phyloP scores from a whole-genome alignment of 2,329 filamentous ascomycete species.

The Aspergillus ustus region DNA sequence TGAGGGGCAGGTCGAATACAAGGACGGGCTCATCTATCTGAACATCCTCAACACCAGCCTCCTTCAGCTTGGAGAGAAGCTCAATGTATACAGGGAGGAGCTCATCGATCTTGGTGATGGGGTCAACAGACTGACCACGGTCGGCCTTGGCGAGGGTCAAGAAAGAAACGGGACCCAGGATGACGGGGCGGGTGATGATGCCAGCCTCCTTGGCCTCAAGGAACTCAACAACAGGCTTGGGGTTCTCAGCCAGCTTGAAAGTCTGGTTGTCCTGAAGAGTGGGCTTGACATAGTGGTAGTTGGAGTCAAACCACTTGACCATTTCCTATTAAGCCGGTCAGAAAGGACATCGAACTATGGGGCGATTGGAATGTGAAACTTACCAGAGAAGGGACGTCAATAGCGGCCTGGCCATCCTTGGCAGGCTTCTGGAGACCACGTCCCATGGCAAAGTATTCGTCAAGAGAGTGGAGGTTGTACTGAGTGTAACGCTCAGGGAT shows the following conservation, averaged over 20 bases:
- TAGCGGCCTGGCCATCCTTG: constrained; percentile 50
- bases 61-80: constrained; percentile 91
- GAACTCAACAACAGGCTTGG: constrained; percentile 95
- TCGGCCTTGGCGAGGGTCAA: constrained; percentile 97
- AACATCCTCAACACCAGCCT: constrained; percentile 91
- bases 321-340: constrained; percentile 68
- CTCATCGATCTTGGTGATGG: constrained; percentile 91
- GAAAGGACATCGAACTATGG: neutral
- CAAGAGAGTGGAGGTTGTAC: constrained; percentile 82
- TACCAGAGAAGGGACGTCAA: constrained; percentile 86
- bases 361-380: constrained; percentile 30
- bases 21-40: constrained; percentile 98
- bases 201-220: constrained; percentile 97
- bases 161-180: constrained; percentile 97
- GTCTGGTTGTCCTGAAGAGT: constrained; percentile 95
- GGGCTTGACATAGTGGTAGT: constrained; percentile 99
- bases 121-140: constrained; percentile 88
- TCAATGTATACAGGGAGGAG: constrained; percentile 94
- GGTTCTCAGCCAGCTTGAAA: constrained; percentile 84
- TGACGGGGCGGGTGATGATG: constrained; percentile 87
- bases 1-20: constrained; percentile 87
- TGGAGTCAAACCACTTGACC: constrained; percentile 99
- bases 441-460: constrained; percentile 99
- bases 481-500: constrained; percentile 92
- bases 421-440: constrained; percentile 94